A percentile compares a stretch with the other conserved stretches of the same genome.
phyloP scores from a whole-genome alignment of 192 early-diverging fungal species.

The Umbelopsis ramanniana region DNA sequence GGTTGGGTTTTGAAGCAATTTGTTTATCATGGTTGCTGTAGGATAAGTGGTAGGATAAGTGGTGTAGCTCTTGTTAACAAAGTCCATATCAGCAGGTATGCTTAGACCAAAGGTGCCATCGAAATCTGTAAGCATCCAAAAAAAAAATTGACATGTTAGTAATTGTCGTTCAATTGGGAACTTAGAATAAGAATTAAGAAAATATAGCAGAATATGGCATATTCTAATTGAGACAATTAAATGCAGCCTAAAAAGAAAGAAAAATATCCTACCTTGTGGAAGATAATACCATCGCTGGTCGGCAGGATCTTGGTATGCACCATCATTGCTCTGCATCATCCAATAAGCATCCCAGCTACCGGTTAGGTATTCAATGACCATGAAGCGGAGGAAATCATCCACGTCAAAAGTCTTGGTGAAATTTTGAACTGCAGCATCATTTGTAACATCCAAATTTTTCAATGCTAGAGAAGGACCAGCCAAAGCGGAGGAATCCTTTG shows the following conservation, averaged over 20 bases:
- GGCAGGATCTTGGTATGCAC: slow-evolving; percentile 47
- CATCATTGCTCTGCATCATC: slow-evolving; percentile 49
- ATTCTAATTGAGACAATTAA: background rate
- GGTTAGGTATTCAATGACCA: slow-evolving; percentile 54
- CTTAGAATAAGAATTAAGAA: background rate
- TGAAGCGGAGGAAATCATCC: slow-evolving; percentile 49
- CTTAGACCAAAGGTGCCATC: slow-evolving; percentile 58
- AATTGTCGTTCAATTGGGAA: background rate
- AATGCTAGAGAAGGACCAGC: slow-evolving; percentile 34
- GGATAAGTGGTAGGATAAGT: slow-evolving; percentile 39
- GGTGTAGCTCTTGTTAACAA: slow-evolving; percentile 41
- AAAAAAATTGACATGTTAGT: background rate
- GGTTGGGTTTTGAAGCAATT: slow-evolving; percentile 44
- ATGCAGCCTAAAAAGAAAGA: background rate
- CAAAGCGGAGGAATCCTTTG: slow-evolving; percentile 30
- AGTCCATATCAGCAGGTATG: slow-evolving; percentile 26
- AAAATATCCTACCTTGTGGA: slow-evolving; percentile 26
- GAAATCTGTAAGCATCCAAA: slow-evolving; percentile 32
- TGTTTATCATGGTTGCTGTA: slow-evolving; percentile 47
- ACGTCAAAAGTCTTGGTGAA: slow-evolving; percentile 41
- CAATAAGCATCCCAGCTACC: slow-evolving; percentile 57
- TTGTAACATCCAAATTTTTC: slow-evolving; percentile 27
- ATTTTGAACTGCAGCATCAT: slow-evolving; percentile 37
- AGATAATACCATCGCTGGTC: slow-evolving; percentile 48
- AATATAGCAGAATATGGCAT: background rate